phyloP scores from a whole-genome alignment of 2,329 filamentous ascomycete species.

The Lithohypha guttulata region DNA sequence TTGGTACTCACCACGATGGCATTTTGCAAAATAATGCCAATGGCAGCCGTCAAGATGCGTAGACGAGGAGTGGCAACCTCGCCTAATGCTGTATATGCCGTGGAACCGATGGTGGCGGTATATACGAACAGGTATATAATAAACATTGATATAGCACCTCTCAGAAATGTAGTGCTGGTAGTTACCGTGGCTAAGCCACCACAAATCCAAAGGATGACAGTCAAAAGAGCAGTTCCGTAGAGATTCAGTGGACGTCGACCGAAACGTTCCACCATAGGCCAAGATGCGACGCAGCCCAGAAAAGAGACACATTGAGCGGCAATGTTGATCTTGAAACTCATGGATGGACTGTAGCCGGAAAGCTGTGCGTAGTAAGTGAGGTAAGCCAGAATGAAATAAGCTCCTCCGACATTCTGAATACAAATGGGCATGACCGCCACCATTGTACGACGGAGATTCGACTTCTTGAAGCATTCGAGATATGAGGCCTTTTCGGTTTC shows the following conservation, averaged over 20 bases:
- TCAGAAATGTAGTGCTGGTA: slow-evolving; percentile 10
- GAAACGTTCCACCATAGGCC: slow-evolving; percentile 29
- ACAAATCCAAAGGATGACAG: slow-evolving; percentile 32
- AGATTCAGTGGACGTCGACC: slow-evolving; percentile 30
- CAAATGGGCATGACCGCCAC: slow-evolving; percentile 29
- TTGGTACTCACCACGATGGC: slow-evolving; percentile 23
- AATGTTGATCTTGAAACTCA: slow-evolving; percentile 32
- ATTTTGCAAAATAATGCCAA: slow-evolving; percentile 29
- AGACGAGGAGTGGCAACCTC: slow-evolving; percentile 32
- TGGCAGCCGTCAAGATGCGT: slow-evolving; percentile 32
- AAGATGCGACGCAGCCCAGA: slow-evolving; percentile 33
- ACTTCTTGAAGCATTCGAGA: slow-evolving; percentile 30
- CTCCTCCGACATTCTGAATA: slow-evolving; percentile 29
- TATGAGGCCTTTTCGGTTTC: slow-evolving; percentile 31
- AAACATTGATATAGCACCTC: slow-evolving; percentile 26
- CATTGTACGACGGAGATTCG: slow-evolving; percentile 32
- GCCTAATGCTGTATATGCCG: slow-evolving; percentile 30
- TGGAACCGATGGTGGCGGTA: slow-evolving; percentile 34
- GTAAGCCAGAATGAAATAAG: slow-evolving; percentile 30
- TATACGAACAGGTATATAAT: slow-evolving; percentile 31
- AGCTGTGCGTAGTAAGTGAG: slow-evolving; percentile 36
- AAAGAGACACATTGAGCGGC: slow-evolving; percentile 32
- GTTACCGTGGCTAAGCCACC: slow-evolving; percentile 28
- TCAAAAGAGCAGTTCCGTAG: slow-evolving; percentile 27
- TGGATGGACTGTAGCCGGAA: slow-evolving; percentile 30